Evolutionary conservation across 1,284 basidiomycete species (phyloP), one percentile per base, ranked within the genome.

Genomic region (Omphalotus olearius): DNA sequence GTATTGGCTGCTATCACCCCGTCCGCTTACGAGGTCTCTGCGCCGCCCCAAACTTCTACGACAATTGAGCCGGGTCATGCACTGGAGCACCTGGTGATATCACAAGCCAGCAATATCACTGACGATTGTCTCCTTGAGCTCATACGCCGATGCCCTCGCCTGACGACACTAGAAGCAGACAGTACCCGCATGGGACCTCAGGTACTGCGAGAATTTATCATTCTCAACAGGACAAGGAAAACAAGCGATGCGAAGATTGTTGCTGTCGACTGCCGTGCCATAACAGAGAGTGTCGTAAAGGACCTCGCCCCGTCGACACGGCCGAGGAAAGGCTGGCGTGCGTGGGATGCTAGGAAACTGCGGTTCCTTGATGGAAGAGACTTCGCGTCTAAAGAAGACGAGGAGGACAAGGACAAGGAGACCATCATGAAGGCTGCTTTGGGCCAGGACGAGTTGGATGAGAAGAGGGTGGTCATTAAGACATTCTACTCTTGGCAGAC

Each of bases 401-500:
- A 33, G 7, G 30, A 43, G 13, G 50, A 52, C 18, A 45, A 48
- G 43, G 42, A 51, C 9, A 55, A 52, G 43, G 54, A 55, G 17
- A 41, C 46, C 20, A 49, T 55, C 4, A 50, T 55, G 54, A 55
- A 52, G 41, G 50, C 30, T 2, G 54, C 47, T 16, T 36, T 26
- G 14, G 85, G 83, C 36, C 80, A 87, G 65, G 85, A 90, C 64
- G 89, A 91, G 64, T 88, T 87, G 62, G 85, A 88, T 55, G 74
- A 79, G 59, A 66, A 62, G 56, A 71, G 83, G n/a, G 83, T 93
- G 7, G 82, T 87, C 45, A 61, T 94, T 56, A 93, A 92, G 79
- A 85, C 85, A 28, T 94, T 92, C 63, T 88, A 88, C 69, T 83
- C 84, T 48, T 94, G 91, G 91, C 85, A 88, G 71, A 83, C 79